Evolutionary conservation across 257 asterid genomes (phyloP).

Genomic region (Fraxinus americana): DNA sequence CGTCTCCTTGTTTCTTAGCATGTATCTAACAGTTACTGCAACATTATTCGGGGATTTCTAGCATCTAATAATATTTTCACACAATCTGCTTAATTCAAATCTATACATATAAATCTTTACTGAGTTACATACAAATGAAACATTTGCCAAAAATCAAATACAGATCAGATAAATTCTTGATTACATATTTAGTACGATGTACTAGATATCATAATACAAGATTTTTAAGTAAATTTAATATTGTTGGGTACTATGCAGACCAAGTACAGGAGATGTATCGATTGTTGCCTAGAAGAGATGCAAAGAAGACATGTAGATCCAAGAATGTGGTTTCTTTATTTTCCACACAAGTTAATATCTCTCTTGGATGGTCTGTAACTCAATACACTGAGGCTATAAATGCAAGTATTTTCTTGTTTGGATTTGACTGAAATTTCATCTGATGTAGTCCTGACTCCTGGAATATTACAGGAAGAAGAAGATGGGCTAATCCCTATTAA

Average conservation of each 20-base stretch:
- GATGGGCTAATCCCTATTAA: conserved; percentile 38
- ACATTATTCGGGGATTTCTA: not conserved
- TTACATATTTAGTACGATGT: not conserved
- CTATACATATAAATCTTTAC: not conserved
- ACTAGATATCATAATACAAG: not conserved
- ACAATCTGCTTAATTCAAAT: not conserved
- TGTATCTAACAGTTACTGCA: not conserved
- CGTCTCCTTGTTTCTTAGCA: too few relatives aligned
- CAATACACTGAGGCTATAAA: conserved; percentile 66
- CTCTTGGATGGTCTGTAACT: conserved; percentile 72
- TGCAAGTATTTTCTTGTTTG: conserved; percentile 58
- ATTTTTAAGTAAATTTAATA: not conserved
- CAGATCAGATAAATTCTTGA: not conserved
- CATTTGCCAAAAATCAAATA: not conserved
- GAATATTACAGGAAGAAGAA: conserved; percentile 41
- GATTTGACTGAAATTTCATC: conserved; percentile 75
- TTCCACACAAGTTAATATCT: conserved; percentile 60
- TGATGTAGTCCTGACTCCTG: conserved; percentile 57
- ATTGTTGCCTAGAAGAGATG: not conserved
- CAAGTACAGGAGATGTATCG: not conserved
- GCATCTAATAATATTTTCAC: not conserved
- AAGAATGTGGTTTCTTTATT: conserved; percentile 8
- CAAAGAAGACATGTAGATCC: not conserved
- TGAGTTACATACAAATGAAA: not conserved
- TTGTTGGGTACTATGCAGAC: not conserved